Evolutionary conservation across 768 basidiomycete species (phyloP).

Genomic region (Macrolepiota dolichaula): DNA sequence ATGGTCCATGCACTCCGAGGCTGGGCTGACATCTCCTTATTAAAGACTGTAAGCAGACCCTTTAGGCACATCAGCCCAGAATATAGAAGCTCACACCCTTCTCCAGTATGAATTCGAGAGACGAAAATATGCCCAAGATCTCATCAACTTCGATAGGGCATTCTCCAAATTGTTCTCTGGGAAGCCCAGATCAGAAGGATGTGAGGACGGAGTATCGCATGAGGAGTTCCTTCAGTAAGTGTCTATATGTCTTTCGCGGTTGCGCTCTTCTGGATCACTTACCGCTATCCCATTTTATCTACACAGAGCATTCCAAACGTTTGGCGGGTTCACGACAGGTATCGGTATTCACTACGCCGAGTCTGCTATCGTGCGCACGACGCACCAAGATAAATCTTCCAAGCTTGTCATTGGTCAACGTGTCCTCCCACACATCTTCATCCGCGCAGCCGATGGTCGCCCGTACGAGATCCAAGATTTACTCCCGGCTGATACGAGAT

Average conservation of each 20-base stretch:
- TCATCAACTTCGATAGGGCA: constrained; percentile 69
- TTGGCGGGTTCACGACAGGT: constrained; percentile 53
- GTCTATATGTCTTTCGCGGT: not conserved
- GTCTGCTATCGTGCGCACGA: constrained; percentile 39
- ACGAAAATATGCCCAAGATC: constrained; percentile 63
- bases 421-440: constrained; percentile 43
- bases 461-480: constrained; percentile 54
- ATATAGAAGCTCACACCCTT: not conserved
- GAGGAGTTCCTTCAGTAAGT: constrained; percentile 45
- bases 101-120: constrained; percentile 67
- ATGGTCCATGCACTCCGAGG: constrained; percentile 53
- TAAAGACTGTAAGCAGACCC: constrained; percentile 42
- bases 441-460: constrained; percentile 47
- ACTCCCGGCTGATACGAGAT: constrained; percentile 46
- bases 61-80: not conserved
- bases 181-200: constrained; percentile 49
- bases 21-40: constrained; percentile 42
- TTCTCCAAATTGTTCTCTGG: constrained; percentile 67
- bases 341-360: constrained; percentile 50
- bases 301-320: constrained; percentile 45
- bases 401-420: constrained; percentile 50
- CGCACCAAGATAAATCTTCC: constrained; percentile 33
- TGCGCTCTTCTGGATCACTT: not conserved
- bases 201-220: constrained; percentile 49
- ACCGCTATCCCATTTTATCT: not conserved